These are phyloP conservation scores for Dicorynia guianensis DNA, from an alignment of 306 rosid genomes.

Conservation along the genomic window DNA sequence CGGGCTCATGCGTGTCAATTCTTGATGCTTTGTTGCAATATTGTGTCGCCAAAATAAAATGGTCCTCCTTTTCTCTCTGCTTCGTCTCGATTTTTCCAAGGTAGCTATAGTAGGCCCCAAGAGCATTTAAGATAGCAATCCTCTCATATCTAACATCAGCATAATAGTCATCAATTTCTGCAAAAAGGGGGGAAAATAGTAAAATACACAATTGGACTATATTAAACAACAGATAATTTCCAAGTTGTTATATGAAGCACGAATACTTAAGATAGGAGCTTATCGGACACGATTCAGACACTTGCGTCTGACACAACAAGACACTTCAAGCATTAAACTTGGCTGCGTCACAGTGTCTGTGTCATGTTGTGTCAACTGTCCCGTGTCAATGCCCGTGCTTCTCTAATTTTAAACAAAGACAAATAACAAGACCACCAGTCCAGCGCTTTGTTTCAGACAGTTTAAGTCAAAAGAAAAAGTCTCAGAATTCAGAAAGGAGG, in stretches of 20 bases:
- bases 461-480: background rate
- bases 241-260: too few species aligned
- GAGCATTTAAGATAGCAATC: slow-evolving; percentile 94
- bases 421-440: slow-evolving; percentile 27
- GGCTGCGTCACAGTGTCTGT: too few species aligned
- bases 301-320: too few species aligned
- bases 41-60: slow-evolving; percentile 94
- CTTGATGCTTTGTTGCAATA: slow-evolving; percentile 96
- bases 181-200: slow-evolving; percentile 35
- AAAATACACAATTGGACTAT: slow-evolving; percentile 1
- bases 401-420: background rate
- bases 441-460: background rate
- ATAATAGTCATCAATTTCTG: slow-evolving; percentile 97
- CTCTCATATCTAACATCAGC: slow-evolving; percentile 98
- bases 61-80: slow-evolving; percentile 97
- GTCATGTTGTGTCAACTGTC: too few species aligned
- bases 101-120: slow-evolving; percentile 96
- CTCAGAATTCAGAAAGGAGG: slow-evolving; percentile 27
- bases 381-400: too few species aligned
- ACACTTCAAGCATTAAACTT: too few species aligned
- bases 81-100: slow-evolving; percentile 98
- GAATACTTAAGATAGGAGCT: too few species aligned
- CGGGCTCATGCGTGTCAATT: slow-evolving; percentile 95
- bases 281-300: too few species aligned
- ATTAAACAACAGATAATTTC: slow-evolving; percentile 15